Conservation (phyloP, 177 flowering plant species). For the Telopea speciosissima region DNA sequence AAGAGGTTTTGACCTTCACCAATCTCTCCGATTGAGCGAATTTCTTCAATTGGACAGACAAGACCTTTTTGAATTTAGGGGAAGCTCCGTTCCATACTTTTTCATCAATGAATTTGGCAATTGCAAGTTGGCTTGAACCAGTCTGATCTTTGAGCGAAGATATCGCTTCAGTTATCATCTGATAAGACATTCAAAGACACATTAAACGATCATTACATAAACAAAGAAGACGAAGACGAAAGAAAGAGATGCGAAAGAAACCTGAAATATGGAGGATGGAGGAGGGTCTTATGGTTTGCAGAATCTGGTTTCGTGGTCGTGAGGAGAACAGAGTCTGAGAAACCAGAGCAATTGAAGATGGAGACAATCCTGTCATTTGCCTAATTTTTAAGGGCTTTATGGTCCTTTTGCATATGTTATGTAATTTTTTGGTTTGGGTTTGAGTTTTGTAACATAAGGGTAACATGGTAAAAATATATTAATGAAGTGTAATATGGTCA, state of each 20-base stretch:
- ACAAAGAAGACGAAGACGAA: neutral
- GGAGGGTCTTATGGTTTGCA: slow-evolving; percentile 15
- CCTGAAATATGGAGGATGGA: slow-evolving; percentile 48
- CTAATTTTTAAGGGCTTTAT: no score
- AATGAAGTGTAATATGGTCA: no score
- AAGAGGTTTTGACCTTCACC: slow-evolving; percentile 47
- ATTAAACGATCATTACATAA: neutral
- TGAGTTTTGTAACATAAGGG: no score
- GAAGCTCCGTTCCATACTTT: slow-evolving; percentile 31
- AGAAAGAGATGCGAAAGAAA: neutral
- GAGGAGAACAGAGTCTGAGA: no score
- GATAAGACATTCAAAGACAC: neutral
- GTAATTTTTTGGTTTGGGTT: no score
- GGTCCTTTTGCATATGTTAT: no score
- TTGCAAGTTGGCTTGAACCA: slow-evolving; percentile 53
- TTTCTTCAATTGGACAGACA: slow-evolving; percentile 41
- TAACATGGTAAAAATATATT: no score
- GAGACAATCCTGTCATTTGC: no score
- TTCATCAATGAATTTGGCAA: slow-evolving; percentile 42
- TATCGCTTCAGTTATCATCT: slow-evolving; percentile 57
- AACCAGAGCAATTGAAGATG: no score
- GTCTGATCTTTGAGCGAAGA: slow-evolving; percentile 41
- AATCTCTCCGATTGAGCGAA: slow-evolving; percentile 34
- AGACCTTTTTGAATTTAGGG: slow-evolving; percentile 38
- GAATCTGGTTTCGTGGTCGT: neutral